Evolutionary conservation across 345 rosid genomes (phyloP).

Genomic region (Camelina laxa): DNA sequence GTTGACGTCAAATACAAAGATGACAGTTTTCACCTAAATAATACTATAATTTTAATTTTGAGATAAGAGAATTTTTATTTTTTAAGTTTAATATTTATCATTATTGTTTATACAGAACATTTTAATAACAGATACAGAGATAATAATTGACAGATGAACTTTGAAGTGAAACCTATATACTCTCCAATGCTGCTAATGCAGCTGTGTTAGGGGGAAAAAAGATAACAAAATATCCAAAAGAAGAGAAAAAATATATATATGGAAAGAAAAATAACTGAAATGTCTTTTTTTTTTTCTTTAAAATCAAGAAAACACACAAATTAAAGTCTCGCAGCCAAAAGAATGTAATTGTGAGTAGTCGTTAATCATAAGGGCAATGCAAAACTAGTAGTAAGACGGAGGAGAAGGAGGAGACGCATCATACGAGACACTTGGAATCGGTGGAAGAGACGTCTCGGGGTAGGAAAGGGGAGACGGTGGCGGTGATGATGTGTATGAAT

Average conservation of each 20-base stretch:
- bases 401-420: slow-evolving; percentile 71
- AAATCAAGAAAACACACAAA: slow-evolving; percentile 42
- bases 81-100: not conserved
- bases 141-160: slow-evolving; percentile 3
- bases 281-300: slow-evolving; percentile 1
- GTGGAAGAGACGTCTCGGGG: slow-evolving; percentile 56
- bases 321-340: slow-evolving; percentile 47
- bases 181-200: slow-evolving; percentile 36
- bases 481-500: slow-evolving; percentile 48
- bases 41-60: not conserved
- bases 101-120: slow-evolving; percentile 33
- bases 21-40: not conserved
- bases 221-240: slow-evolving; percentile 34
- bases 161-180: slow-evolving; percentile 36
- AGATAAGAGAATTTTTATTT: not conserved
- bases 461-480: slow-evolving; percentile 42
- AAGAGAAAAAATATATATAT: not conserved
- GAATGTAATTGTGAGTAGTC: slow-evolving; percentile 43
- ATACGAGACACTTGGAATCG: slow-evolving; percentile 58
- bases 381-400: slow-evolving; percentile 53
- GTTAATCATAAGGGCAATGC: slow-evolving; percentile 16
- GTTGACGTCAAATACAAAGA: slow-evolving; percentile 28
- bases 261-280: slow-evolving; percentile 22
- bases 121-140: slow-evolving; percentile 19
- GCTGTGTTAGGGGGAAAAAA: slow-evolving; percentile 31